Conservation (phyloP, 1,284 basidiomycete species). For the Cryptococcus amylolentus region DNA sequence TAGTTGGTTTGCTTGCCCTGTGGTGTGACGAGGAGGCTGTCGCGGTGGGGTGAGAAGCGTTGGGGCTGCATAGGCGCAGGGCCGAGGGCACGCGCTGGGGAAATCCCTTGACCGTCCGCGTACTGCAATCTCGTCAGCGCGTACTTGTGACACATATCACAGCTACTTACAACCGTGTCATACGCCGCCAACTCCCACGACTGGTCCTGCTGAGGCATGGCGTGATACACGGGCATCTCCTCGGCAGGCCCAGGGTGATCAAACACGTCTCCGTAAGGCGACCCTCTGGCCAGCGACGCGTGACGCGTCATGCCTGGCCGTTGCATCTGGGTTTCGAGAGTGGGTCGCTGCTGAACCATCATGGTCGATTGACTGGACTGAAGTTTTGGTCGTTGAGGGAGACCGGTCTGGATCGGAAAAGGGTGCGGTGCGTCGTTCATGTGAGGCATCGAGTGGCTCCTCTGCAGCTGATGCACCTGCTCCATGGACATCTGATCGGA, state of each 20-base stretch:
- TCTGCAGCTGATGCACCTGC: constrained; percentile 14
- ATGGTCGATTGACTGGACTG: constrained; percentile 17
- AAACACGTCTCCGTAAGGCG: constrained; percentile 38
- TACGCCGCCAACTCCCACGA: constrained; percentile 14
- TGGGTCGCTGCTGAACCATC: constrained; percentile 13
- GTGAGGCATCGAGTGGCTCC: constrained; percentile 16
- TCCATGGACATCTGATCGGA: constrained; percentile 21
- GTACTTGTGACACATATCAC: background rate
- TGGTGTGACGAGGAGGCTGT: constrained; percentile 29
- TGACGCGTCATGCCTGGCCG: constrained; percentile 26
- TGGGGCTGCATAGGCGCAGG: constrained; percentile 35
- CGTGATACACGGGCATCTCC: constrained; percentile 15
- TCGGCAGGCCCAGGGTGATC: constrained; percentile 16
- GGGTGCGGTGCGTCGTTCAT: constrained; percentile 3
- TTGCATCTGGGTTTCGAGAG: constrained; percentile 15
- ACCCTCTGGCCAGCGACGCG: constrained; percentile 18
- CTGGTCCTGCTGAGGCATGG: constrained; percentile 9
- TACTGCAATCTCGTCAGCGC: constrained; percentile 5
- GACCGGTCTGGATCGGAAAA: constrained; percentile 5
- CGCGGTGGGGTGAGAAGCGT: constrained; percentile 27
- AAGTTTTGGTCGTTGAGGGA: constrained; percentile 3
- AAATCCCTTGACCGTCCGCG: constrained; percentile 32
- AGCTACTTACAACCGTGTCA: constrained; percentile 10
- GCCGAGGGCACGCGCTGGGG: constrained; percentile 43
- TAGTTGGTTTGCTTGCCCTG: constrained; percentile 21